These are phyloP conservation scores for Thymus quinquecostatus DNA, from an alignment of 257 asterid species.

Conservation along the genomic window DNA sequence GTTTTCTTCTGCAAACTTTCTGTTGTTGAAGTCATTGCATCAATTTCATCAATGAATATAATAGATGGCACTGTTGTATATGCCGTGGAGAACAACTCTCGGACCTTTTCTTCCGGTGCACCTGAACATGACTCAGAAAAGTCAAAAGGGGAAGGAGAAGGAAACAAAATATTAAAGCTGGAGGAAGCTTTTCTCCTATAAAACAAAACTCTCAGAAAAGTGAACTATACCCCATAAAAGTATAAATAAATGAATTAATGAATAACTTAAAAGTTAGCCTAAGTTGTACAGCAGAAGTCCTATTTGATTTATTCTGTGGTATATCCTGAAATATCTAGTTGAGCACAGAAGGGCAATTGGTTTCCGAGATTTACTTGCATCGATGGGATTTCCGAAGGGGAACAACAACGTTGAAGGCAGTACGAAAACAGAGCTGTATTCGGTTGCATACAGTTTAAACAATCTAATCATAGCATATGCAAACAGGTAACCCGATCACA, in stretches of 20 bases:
- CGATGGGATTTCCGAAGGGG: background rate
- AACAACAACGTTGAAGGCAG: too few species aligned
- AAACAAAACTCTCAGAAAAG: background rate
- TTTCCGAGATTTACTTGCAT: background rate
- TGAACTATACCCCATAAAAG: background rate
- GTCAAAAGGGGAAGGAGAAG: background rate
- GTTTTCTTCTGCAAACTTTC: conserved; percentile 71
- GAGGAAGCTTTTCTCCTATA: background rate
- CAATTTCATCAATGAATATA: conserved; percentile 68
- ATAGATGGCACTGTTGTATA: conserved; percentile 79
- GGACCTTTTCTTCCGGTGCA: conserved; percentile 81
- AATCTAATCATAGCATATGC: too few species aligned
- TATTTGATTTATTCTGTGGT: too few species aligned
- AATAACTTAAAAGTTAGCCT: too few species aligned
- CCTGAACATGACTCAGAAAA: conserved; percentile 40
- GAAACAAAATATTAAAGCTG: background rate
- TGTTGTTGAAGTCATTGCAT: conserved; percentile 59
- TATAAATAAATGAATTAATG: too few species aligned
- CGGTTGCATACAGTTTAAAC: background rate
- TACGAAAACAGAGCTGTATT: too few species aligned
- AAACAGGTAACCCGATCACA: background rate
- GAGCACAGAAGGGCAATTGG: too few species aligned
- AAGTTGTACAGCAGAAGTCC: background rate
- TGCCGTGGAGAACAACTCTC: conserved; percentile 76
- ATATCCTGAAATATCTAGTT: background rate